Conservation (phyloP, 2,329 filamentous ascomycete genomes). For the Didymella exigua region DNA sequence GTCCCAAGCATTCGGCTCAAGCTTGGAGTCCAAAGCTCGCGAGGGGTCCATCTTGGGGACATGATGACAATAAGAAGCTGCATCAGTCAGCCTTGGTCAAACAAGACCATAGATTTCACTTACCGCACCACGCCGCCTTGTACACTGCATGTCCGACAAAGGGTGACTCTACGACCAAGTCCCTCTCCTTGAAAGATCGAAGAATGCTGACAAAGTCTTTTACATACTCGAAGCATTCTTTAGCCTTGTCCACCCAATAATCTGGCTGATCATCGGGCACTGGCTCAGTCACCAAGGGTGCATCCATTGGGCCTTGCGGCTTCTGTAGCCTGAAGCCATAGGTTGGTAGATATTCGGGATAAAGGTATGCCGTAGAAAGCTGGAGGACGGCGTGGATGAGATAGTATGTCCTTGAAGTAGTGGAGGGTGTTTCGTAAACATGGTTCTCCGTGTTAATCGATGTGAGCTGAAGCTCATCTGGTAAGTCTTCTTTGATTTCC, state of each 20-base stretch:
- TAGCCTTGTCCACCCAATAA: slow-evolving; percentile 69
- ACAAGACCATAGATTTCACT: slow-evolving; percentile 11
- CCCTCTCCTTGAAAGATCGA: slow-evolving; percentile 63
- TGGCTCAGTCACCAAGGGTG: slow-evolving; percentile 58
- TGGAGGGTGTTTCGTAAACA: slow-evolving; percentile 58
- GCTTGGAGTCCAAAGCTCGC: slow-evolving; percentile 53
- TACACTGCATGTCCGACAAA: slow-evolving; percentile 71
- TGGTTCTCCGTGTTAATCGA: slow-evolving; percentile 68
- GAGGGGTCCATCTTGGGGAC: slow-evolving; percentile 72
- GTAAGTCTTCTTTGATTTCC: slow-evolving; percentile 61
- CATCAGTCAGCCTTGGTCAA: not conserved
- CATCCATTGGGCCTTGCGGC: slow-evolving; percentile 64
- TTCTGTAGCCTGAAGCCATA: slow-evolving; percentile 64
- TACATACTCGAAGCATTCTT: slow-evolving; percentile 66
- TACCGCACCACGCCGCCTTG: slow-evolving; percentile 66
- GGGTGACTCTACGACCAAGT: slow-evolving; percentile 69
- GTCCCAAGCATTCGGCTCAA: slow-evolving; percentile 25
- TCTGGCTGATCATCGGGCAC: slow-evolving; percentile 34
- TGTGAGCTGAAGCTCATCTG: slow-evolving; percentile 63
- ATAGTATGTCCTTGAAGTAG: slow-evolving; percentile 68
- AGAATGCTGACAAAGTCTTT: slow-evolving; percentile 69
- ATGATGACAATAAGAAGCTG: slow-evolving; percentile 66
- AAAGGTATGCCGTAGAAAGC: slow-evolving; percentile 70
- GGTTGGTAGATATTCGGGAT: slow-evolving; percentile 68
- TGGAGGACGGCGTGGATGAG: slow-evolving; percentile 70